Evolutionary conservation across 148 eudicot genomes (phyloP).

Genomic region (Arbutus unedo): DNA sequence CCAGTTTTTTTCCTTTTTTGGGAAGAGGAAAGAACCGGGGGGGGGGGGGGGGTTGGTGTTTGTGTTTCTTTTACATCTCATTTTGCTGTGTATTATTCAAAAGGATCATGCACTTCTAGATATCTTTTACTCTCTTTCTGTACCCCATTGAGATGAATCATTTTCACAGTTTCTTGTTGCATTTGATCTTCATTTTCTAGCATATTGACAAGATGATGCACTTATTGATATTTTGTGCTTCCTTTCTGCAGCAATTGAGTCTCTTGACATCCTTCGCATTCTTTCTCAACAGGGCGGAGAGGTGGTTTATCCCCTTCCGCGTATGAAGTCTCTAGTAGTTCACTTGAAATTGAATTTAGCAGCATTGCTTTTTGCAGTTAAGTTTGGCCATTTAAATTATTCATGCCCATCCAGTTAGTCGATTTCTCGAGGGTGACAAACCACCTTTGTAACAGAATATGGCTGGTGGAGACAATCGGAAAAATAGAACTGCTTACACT

Average conservation of each 20-base stretch:
- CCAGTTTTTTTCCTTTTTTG: too few relatives aligned
- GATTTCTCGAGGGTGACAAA: conserved; percentile 14
- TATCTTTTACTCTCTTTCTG: background rate
- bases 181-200: conserved; percentile 4
- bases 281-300: conserved; percentile 98
- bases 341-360: conserved; percentile 87
- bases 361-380: conserved; percentile 83
- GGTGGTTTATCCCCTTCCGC: conserved; percentile 92
- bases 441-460: conserved; percentile 45
- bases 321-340: conserved; percentile 76
- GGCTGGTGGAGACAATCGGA: conserved; percentile 60
- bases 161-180: background rate
- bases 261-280: conserved; percentile 88
- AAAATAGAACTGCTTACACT: conserved; percentile 82
- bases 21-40: too few relatives aligned
- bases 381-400: conserved; percentile 27
- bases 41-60: too few relatives aligned
- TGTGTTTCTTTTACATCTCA: too few relatives aligned
- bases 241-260: conserved; percentile 63
- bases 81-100: background rate
- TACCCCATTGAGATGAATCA: background rate
- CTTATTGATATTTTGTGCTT: conserved; percentile 12
- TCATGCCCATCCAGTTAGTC: conserved; percentile 1
- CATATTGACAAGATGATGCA: conserved; percentile 9
- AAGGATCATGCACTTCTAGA: background rate